A percentile compares a stretch with the other conserved stretches of the same genome.
Evolutionary conservation across 176 grass and related monocot species (phyloP).

Genomic region (Carex kokanica): DNA sequence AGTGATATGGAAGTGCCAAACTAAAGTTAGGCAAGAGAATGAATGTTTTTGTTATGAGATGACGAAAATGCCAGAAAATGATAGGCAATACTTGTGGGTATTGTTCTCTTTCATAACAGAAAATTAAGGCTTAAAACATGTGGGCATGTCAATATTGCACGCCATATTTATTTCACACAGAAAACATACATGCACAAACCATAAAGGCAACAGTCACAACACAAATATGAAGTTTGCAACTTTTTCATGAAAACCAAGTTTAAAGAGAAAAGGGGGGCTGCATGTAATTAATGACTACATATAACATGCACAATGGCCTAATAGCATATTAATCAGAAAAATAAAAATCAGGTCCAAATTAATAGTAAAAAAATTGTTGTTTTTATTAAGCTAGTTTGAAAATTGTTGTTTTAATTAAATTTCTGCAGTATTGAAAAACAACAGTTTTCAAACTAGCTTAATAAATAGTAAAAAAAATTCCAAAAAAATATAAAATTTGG

Average conservation of each 20-base stretch:
- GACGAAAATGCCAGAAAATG: constrained; percentile 18
- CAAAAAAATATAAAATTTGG: too few species aligned
- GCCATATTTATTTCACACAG: constrained; percentile 1
- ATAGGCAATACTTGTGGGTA: constrained; percentile 9
- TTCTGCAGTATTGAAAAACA: too few species aligned
- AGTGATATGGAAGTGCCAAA: neutral
- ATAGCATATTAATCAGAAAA: neutral
- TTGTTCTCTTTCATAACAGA: constrained; percentile 21
- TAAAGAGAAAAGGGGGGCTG: neutral
- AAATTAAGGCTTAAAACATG: constrained; percentile 16
- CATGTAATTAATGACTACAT: neutral
- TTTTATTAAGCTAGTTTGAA: too few species aligned
- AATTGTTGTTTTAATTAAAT: too few species aligned
- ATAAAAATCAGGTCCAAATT: neutral
- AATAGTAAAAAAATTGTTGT: too few species aligned
- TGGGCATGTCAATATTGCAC: constrained; percentile 12
- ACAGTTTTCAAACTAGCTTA: too few species aligned
- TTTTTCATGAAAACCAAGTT: neutral
- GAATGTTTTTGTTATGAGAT: constrained; percentile 23
- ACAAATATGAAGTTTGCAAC: neutral
- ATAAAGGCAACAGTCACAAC: neutral
- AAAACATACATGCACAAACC: neutral
- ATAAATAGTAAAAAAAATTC: too few species aligned
- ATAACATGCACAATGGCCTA: neutral
- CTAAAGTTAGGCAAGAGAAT: constrained; percentile 17